phyloP scores from a whole-genome alignment of 129 eudicot genomes.

The Pulicaria dysenterica region DNA sequence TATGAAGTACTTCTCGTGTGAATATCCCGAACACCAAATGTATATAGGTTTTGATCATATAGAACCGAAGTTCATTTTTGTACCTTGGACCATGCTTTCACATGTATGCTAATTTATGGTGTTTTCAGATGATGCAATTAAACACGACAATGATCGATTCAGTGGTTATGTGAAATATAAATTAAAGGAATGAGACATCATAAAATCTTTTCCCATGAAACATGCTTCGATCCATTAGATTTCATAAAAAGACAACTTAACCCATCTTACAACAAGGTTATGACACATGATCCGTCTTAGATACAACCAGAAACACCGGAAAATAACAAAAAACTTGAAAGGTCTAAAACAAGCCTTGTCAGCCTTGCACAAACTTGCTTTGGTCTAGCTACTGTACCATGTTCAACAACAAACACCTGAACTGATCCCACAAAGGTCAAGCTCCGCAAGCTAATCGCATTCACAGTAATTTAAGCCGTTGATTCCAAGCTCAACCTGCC shows the following conservation, averaged over 20 bases:
- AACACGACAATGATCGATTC: background rate
- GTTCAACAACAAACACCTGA: slow-evolving; percentile 22
- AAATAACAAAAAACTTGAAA: background rate
- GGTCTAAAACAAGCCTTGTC: slow-evolving; percentile 27
- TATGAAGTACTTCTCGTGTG: slow-evolving; percentile 10
- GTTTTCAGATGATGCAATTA: background rate
- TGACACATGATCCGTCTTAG: slow-evolving; percentile 10
- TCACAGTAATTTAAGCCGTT: slow-evolving; percentile 30
- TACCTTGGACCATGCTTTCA: background rate
- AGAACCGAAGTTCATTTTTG: slow-evolving; percentile 20
- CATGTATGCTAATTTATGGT: background rate
- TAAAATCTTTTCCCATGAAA: background rate
- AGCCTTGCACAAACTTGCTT: slow-evolving; percentile 5
- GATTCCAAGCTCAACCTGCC: slow-evolving; percentile 44
- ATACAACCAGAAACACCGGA: slow-evolving; percentile 4
- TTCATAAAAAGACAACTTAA: background rate
- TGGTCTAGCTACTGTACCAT: slow-evolving; percentile 16
- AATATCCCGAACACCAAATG: slow-evolving; percentile 12
- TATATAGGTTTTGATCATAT: slow-evolving; percentile 8
- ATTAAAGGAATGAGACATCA: too few relatives aligned
- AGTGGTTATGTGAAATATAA: too few relatives aligned
- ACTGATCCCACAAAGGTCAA: slow-evolving; percentile 7
- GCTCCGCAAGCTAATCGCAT: background rate
- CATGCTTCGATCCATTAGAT: slow-evolving; percentile 7
- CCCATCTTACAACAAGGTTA: slow-evolving; percentile 11